Base-by-base conservation (phyloP, 352 stramenopile species). In the Phytophthora crassamura region DNA sequence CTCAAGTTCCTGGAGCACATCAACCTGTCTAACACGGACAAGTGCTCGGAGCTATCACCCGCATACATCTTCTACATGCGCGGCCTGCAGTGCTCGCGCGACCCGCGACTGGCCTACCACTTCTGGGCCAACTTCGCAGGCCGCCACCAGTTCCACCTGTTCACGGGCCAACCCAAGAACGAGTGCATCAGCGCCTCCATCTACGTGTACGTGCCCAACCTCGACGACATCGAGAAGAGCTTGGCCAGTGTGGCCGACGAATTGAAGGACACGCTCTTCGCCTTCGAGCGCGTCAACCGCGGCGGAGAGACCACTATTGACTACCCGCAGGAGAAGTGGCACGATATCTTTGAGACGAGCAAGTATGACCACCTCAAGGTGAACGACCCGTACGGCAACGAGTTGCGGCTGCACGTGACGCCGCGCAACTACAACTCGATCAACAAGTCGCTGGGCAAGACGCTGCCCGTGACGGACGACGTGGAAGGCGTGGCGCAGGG, bases 1-100 rank as follows among this genome's bases (percentile, higher is more conserved):
- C 80, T 90, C 69, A 82, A 82, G 62, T 82, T 91, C 58, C 64
- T 91, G 30, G 82, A 91, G 63, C 82, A 91, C 62, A 77, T 91
- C 32, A 91, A 91, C 61, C 62, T 91, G 43, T 81, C 80, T 46
- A 89, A 86, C 66, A 71, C 65, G 43, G 75, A 83, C 47, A 75
- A 77, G 59, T 86, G 80, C 67, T 71, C 78, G 25, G 78, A 84
- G 56, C 32, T 64, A 25, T 67, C 78, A 3, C 75, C 80, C 9
- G 69, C 36, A 11, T 84, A 74, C 60, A 72, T 81, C 42, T 91
- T 89, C 67, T 91, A 87, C 67, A 84, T 91, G 63, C 69, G 78
- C 49, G 80, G 80, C 0, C 68, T 91, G 22, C 75, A 77, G 49
- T 91, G 82, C 74, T 75, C 82, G 55, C 80, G 80, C 11, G 82